Percentiles rank a stretch among this genome's conserved stretches.
Evolutionary conservation across 2,329 filamentous ascomycete genomes (phyloP).

Genomic region (Pseudogymnoascus sp.): DNA sequence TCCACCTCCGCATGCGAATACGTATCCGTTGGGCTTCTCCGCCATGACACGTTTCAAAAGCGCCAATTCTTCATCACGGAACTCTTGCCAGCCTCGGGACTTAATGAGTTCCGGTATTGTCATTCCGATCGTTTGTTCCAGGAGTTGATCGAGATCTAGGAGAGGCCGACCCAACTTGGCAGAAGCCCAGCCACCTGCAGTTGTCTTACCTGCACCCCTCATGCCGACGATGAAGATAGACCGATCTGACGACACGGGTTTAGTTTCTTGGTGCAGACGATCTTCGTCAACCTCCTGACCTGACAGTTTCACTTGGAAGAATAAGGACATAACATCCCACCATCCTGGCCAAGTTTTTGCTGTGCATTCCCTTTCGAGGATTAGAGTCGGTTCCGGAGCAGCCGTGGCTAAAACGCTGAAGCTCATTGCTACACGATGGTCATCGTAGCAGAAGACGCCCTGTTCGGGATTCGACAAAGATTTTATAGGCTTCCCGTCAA

Average conservation of each 20-base stretch:
- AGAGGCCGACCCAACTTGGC: slow-evolving; percentile 67
- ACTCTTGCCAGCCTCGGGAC: slow-evolving; percentile 73
- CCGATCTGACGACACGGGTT: slow-evolving; percentile 36
- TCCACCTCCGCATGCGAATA: slow-evolving; percentile 91
- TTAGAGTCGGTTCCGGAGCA: slow-evolving; percentile 61
- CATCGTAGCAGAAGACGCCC: slow-evolving; percentile 87
- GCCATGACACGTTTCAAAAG: slow-evolving; percentile 66
- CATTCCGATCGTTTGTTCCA: slow-evolving; percentile 65
- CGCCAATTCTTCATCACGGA: slow-evolving; percentile 69
- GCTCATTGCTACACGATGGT: slow-evolving; percentile 97
- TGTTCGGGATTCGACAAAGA: slow-evolving; percentile 47
- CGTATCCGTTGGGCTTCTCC: slow-evolving; percentile 64
- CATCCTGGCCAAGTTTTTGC: slow-evolving; percentile 98
- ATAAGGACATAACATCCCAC: slow-evolving; percentile 82
- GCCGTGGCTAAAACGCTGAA: slow-evolving; percentile 81
- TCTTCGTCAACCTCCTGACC: slow-evolving; percentile 49
- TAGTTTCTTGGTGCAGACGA: slow-evolving; percentile 28
- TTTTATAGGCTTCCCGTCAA: slow-evolving; percentile 44
- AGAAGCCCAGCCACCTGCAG: slow-evolving; percentile 78
- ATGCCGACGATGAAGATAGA: slow-evolving; percentile 95
- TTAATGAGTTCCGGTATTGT: slow-evolving; percentile 82
- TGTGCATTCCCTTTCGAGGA: slow-evolving; percentile 85
- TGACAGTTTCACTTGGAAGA: slow-evolving; percentile 68
- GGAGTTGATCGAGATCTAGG: slow-evolving; percentile 78
- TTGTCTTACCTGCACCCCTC: slow-evolving; percentile 95